Evolutionary conservation across 2,329 filamentous ascomycete species (phyloP).

Genomic region (Fusarium coffeatum): DNA sequence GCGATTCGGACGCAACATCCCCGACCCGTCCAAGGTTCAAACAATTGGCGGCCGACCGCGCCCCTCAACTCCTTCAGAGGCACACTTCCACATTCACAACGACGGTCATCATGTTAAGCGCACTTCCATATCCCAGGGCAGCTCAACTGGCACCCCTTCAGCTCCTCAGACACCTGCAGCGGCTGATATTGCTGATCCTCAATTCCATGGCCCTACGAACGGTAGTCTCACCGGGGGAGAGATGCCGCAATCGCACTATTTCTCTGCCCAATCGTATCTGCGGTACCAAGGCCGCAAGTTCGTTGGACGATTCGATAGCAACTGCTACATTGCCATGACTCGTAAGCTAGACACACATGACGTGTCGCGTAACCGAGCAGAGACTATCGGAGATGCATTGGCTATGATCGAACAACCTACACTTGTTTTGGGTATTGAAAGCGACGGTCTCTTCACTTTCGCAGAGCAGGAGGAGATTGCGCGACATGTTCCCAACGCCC

Average conservation of each 20-base stretch:
- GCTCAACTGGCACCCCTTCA: slow-evolving; percentile 51
- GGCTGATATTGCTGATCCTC: slow-evolving; percentile 63
- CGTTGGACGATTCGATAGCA: slow-evolving; percentile 95
- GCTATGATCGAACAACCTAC: slow-evolving; percentile 87
- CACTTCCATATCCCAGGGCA: slow-evolving; percentile 60
- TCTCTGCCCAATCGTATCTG: slow-evolving; percentile 96
- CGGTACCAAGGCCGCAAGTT: slow-evolving; percentile 98
- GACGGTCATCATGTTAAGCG: slow-evolving; percentile 78
- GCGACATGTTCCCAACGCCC: slow-evolving; percentile 79
- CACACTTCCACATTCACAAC: slow-evolving; percentile 85
- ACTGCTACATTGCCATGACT: slow-evolving; percentile 99
- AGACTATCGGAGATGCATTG: slow-evolving; percentile 78
- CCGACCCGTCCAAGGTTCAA: slow-evolving; percentile 84
- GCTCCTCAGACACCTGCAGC: slow-evolving; percentile 39
- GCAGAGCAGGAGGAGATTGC: slow-evolving; percentile 95
- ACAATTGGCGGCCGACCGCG: slow-evolving; percentile 78
- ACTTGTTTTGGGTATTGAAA: slow-evolving; percentile 92
- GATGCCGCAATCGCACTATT: slow-evolving; percentile 80
- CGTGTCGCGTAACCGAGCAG: slow-evolving; percentile 81
- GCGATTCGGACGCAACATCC: slow-evolving; percentile 91
- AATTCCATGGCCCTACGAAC: slow-evolving; percentile 74
- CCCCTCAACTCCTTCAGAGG: slow-evolving; percentile 72
- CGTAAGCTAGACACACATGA: slow-evolving; percentile 98
- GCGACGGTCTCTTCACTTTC: slow-evolving; percentile 95
- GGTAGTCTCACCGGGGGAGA: slow-evolving; percentile 64